Base-by-base conservation (phyloP, 2,329 filamentous ascomycete genomes). In the Drechslerella dactyloides region DNA sequence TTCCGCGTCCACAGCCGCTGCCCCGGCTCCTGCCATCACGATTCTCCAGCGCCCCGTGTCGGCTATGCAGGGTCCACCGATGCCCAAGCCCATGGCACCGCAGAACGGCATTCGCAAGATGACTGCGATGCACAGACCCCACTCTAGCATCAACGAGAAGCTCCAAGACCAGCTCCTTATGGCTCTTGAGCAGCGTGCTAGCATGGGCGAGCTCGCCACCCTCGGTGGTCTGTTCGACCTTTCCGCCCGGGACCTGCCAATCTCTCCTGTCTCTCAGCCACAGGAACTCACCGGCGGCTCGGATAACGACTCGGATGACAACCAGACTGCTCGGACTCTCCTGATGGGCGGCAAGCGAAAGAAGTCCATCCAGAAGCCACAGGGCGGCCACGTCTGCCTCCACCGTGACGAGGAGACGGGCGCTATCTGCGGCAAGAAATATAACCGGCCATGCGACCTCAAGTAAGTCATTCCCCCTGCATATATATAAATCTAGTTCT, bases 351-450 rank as follows among this genome's bases (percentile, higher is more conserved):
- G 77, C 86, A 50, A 62, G 24, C 89, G 77, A 84, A 86, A 15
- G 87, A 89, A 75, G 91, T 96, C 75, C 30, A 68, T 73, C 46
- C 69, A 73, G 63, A 73, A 73, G 62, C 69, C 69, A 54, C 69
- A 90, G 93, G 68, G 91, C 91, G 76, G 88, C 89, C 76, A 89
- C 92, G 74, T 86, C 89, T 81, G 90, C 93, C 55, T 97, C 93
- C 44, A 97, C 97, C 93, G 93, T 93, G 66, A 89, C 93, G 68
- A 89, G 92, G 75, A 96, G 96, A 86, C 96, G 96, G 86, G 93
- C 78, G 83, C 83, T 3, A 86, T 86, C 44, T 97, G 93, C 82
- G 87, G 86, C 80, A 97, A 96, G 82, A 87, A 93, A 80, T 97
- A 97, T 83, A 96, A 94, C 81, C 89, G 94, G 73, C 91, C 91